Conservation (phyloP, 2,329 filamentous ascomycete species). For the Fusarium sacchari region DNA sequence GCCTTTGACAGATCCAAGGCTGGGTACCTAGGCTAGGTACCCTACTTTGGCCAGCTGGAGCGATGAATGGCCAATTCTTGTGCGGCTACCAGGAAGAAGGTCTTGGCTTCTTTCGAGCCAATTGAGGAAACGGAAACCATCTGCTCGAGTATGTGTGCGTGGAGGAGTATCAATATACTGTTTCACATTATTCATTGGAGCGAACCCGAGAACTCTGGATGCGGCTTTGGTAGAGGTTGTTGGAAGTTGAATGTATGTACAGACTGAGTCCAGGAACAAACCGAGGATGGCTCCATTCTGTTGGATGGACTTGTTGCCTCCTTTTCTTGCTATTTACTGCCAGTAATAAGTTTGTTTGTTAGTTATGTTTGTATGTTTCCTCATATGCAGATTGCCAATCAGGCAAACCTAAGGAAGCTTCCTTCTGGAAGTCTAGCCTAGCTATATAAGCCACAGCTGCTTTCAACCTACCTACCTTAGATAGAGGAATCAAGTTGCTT, state of each 20-base stretch:
- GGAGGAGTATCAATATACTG: neutral
- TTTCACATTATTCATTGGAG: neutral
- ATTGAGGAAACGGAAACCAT: slow-evolving; percentile 13
- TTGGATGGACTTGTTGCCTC: too few relatives aligned
- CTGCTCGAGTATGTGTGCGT: slow-evolving; percentile 22
- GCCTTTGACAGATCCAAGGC: slow-evolving; percentile 9
- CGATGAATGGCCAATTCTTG: slow-evolving; percentile 1
- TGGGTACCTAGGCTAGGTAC: neutral
- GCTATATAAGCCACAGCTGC: neutral
- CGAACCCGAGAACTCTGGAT: slow-evolving; percentile 13
- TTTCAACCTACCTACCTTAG: too few relatives aligned
- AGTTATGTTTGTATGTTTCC: neutral
- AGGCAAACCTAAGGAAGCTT: neutral
- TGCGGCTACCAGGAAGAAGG: slow-evolving; percentile 2
- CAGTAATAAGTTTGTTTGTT: neutral
- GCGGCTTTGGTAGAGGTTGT: neutral
- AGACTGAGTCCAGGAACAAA: neutral
- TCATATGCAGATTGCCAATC: neutral
- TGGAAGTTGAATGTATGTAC: neutral
- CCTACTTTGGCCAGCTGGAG: neutral
- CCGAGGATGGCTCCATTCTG: slow-evolving; percentile 12
- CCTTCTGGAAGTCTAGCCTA: neutral
- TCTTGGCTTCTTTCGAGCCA: slow-evolving; percentile 31
- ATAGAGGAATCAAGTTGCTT: neutral
- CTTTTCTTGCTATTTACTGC: neutral